Evolutionary conservation across 345 rosid genomes (phyloP).

Genomic region (Arabidopsis thaliana): DNA sequence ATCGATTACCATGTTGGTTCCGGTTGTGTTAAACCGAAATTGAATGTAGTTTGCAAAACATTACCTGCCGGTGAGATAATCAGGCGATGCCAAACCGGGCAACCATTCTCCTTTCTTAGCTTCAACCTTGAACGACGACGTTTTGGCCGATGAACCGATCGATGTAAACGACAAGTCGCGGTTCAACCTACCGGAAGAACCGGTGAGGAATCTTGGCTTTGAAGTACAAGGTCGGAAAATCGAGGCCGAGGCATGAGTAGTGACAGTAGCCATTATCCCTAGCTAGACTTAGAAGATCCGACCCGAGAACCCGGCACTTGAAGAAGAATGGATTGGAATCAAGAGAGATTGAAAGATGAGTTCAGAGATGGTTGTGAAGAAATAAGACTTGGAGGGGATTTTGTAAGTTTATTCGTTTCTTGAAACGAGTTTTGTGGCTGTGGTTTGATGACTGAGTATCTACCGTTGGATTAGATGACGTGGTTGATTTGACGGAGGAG

Average conservation of each 20-base stretch:
- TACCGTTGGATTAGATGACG: conserved; percentile 37
- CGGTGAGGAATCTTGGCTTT: conserved; percentile 68
- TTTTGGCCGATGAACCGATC: conserved; percentile 38
- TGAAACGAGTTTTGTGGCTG: conserved; percentile 55
- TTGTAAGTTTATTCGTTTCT: conserved; percentile 43
- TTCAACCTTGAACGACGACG: conserved; percentile 60
- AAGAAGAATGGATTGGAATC: conserved; percentile 29
- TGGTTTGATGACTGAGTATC: conserved; percentile 45
- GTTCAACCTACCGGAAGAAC: conserved; percentile 60
- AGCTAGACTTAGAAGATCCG: conserved; percentile 28
- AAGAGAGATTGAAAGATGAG: conserved; percentile 43
- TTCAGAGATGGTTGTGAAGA: conserved; percentile 36
- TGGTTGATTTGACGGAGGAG: conserved; percentile 25
- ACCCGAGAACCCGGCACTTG: conserved; percentile 20
- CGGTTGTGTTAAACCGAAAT: background rate
- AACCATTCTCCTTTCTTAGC: conserved; percentile 99
- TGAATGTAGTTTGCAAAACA: conserved; percentile 1
- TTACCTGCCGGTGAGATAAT: conserved; percentile 87
- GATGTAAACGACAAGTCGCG: conserved; percentile 57
- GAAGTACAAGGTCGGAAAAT: conserved; percentile 68
- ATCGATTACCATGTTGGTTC: background rate
- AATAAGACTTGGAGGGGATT: conserved; percentile 20
- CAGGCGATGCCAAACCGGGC: conserved; percentile 84
- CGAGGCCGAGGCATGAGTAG: conserved; percentile 88
- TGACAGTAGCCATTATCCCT: conserved; percentile 69